Conservation (phyloP, 1,139 yeast species). For the Nakaseomyces delphensis region DNA sequence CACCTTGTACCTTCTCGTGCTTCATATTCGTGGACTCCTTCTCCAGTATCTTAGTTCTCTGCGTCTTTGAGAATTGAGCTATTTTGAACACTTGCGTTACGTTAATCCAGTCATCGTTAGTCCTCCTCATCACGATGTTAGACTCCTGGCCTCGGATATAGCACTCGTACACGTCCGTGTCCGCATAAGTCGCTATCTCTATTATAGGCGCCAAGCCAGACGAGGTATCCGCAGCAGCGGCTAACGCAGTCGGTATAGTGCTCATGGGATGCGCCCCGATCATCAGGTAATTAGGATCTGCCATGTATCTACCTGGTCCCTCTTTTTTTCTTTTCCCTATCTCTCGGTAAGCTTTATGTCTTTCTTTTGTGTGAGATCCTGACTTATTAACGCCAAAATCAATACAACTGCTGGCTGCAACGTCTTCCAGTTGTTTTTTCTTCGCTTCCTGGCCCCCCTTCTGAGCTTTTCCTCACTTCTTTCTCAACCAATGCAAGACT, state of each 20-base stretch:
- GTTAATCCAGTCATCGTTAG: constrained; percentile 74
- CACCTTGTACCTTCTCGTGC: constrained; percentile 93
- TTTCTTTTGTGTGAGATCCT: neutral
- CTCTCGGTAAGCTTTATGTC: neutral
- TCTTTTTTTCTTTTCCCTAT: no score
- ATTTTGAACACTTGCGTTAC: constrained; percentile 86
- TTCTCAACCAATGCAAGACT: no score
- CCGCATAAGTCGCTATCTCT: constrained; percentile 31
- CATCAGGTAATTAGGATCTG: constrained; percentile 4
- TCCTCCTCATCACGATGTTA: constrained; percentile 55
- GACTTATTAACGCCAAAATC: no score
- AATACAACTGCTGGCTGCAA: no score
- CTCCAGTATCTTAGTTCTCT: constrained; percentile 75
- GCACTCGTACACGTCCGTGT: constrained; percentile 52
- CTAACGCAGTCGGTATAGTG: constrained; percentile 2
- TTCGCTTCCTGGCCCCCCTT: no score
- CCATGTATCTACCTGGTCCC: neutral
- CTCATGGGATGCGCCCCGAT: constrained; percentile 4
- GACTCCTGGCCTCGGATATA: constrained; percentile 31
- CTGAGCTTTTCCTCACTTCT: no score
- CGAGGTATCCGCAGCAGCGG: constrained; percentile 5
- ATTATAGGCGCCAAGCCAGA: constrained; percentile 18
- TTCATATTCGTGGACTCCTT: constrained; percentile 77
- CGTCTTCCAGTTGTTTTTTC: no score
- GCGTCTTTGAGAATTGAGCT: constrained; percentile 80